Conservation (phyloP, 257 asterid genomes). For the Ilex aquifolium region DNA sequence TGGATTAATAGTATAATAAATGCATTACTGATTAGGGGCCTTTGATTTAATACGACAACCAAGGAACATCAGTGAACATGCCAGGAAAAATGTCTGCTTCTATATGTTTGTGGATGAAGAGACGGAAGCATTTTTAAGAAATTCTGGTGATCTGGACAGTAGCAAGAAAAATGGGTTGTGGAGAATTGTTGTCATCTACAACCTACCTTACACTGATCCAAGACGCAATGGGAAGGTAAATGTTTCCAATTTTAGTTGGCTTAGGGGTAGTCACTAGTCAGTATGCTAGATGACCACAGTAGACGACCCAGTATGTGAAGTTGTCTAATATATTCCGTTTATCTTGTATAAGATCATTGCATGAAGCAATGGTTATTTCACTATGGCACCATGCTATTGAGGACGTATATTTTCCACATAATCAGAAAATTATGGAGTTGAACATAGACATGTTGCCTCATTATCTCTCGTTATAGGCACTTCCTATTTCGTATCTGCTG, state of each 20-base stretch:
- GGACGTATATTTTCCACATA: too few relatives aligned
- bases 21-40: slow-evolving; percentile 56
- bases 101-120: slow-evolving; percentile 85
- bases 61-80: slow-evolving; percentile 63
- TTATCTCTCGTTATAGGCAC: too few relatives aligned
- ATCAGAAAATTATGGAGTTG: too few relatives aligned
- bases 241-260: neutral
- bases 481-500: too few relatives aligned
- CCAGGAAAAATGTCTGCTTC: slow-evolving; percentile 61
- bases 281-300: neutral
- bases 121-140: slow-evolving; percentile 53
- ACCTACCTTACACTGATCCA: slow-evolving; percentile 82
- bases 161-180: slow-evolving; percentile 72
- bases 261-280: neutral
- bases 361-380: too few relatives aligned
- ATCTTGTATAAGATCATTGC: neutral
- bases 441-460: too few relatives aligned
- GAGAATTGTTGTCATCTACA: slow-evolving; percentile 71
- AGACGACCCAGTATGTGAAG: neutral
- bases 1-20: slow-evolving; percentile 21
- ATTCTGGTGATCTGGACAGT: slow-evolving; percentile 54
- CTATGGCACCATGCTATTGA: too few relatives aligned
- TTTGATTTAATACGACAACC: slow-evolving; percentile 88
- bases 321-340: neutral
- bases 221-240: slow-evolving; percentile 95